A percentile compares a stretch with the other conserved stretches of the same genome.
phyloP scores from a whole-genome alignment of 2,329 filamentous ascomycete species.

The Microdochium nivale region DNA sequence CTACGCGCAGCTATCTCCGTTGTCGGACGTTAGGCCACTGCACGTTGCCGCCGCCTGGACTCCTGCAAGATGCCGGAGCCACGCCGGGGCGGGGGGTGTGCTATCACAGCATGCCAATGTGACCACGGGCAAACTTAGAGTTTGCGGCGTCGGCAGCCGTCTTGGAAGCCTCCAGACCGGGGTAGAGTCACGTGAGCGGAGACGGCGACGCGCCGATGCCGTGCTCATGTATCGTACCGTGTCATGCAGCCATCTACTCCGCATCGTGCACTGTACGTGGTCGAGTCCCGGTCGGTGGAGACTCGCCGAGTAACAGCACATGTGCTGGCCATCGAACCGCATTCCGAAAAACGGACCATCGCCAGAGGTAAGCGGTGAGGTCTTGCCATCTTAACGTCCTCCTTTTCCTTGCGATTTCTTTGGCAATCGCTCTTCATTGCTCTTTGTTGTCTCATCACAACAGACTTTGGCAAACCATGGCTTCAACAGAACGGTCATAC shows the following conservation, averaged over 20 bases:
- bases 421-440: background rate
- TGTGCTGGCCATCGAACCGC: too few species aligned
- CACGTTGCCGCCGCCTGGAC: background rate
- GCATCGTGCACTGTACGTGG: too few species aligned
- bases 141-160: background rate
- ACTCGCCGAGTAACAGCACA: too few species aligned
- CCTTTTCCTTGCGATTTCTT: background rate
- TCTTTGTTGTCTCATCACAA: background rate
- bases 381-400: too few species aligned
- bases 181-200: background rate
- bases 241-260: background rate
- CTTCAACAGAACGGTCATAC: constrained; percentile 23
- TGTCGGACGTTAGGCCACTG: background rate
- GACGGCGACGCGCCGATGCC: background rate
- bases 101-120: too few species aligned
- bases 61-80: background rate
- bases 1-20: background rate
- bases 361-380: too few species aligned
- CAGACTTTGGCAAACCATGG: background rate
- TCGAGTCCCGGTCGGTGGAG: too few species aligned
- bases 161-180: background rate
- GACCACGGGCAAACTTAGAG: background rate
- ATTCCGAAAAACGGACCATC: too few species aligned
- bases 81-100: too few species aligned
- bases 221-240: background rate